These are phyloP conservation scores for Colletotrichum navitas DNA, from an alignment of 2,329 filamentous ascomycete genomes.

Conservation along the genomic window DNA sequence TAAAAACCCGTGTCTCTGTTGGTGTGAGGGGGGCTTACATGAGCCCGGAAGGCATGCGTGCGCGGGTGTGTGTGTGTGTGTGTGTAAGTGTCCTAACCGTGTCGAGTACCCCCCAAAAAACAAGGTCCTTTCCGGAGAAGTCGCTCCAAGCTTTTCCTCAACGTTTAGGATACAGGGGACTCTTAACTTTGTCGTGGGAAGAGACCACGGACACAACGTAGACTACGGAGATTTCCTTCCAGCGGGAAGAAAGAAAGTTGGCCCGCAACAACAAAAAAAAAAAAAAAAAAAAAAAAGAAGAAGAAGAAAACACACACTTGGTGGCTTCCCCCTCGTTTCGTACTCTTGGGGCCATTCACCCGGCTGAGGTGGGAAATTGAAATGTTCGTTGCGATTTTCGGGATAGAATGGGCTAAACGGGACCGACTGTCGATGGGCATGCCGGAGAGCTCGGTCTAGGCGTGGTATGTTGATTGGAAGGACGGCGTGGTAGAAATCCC, in stretches of 20 bases:
- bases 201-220: not conserved
- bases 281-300: too few relatives aligned
- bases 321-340: not conserved
- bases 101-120: not conserved
- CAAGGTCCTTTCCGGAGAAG: constrained; percentile 19
- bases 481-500: constrained; percentile 5
- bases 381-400: not conserved
- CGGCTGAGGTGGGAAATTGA: constrained; percentile 13
- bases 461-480: too few relatives aligned
- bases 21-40: not conserved
- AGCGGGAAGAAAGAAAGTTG: not conserved
- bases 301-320: too few relatives aligned
- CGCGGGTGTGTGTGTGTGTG: not conserved
- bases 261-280: too few relatives aligned
- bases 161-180: constrained; percentile 21
- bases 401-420: not conserved
- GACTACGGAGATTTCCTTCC: not conserved
- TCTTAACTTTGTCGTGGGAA: constrained; percentile 24
- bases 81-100: constrained; percentile 12
- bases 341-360: not conserved
- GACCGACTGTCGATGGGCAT: constrained; percentile 5
- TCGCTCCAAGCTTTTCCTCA: constrained; percentile 30
- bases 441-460: constrained; percentile 19
- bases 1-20: not conserved
- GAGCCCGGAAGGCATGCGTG: too few relatives aligned